These are phyloP conservation scores for Chlorella sp. DNA, from an alignment of 139 green algal species.

Conservation along the genomic window DNA sequence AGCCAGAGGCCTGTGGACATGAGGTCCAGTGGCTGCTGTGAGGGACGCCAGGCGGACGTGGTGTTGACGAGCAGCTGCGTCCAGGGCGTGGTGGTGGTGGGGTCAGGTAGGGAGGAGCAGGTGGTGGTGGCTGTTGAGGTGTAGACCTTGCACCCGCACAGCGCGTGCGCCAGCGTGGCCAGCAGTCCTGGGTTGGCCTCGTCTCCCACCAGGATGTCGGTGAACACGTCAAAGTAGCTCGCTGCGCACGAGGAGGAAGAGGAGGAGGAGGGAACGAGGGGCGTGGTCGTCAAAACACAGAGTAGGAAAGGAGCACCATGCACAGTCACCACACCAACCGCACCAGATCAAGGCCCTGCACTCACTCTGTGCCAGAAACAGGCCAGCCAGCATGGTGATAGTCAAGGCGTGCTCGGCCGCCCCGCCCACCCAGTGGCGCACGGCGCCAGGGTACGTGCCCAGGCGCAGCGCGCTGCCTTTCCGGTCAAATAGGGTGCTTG, in stretches of 20 bases:
- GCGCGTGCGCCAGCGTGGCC: neutral
- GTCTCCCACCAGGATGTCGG: constrained; percentile 1
- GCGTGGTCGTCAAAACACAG: neutral
- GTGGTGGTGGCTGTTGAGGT: too few relatives aligned
- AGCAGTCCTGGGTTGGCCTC: neutral
- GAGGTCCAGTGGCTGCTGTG: neutral
- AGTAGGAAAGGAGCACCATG: too few relatives aligned
- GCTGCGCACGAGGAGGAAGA: too few relatives aligned
- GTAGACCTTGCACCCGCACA: neutral
- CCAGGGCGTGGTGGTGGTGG: neutral
- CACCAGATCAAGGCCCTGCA: too few relatives aligned
- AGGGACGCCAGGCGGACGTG: neutral
- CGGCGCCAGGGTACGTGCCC: neutral
- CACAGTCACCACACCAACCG: too few relatives aligned
- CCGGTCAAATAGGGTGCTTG: neutral
- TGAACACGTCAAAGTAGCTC: neutral
- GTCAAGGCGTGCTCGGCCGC: neutral
- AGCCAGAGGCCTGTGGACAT: too few relatives aligned
- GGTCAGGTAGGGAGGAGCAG: too few relatives aligned
- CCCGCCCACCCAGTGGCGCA: neutral
- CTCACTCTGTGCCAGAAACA: too few relatives aligned
- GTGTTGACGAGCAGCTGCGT: neutral
- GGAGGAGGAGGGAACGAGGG: neutral
- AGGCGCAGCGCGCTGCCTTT: neutral
- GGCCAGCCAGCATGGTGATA: neutral